phyloP scores from a whole-genome alignment of 2,329 filamentous ascomycete genomes.

The Sporothrix euskadiensis region DNA sequence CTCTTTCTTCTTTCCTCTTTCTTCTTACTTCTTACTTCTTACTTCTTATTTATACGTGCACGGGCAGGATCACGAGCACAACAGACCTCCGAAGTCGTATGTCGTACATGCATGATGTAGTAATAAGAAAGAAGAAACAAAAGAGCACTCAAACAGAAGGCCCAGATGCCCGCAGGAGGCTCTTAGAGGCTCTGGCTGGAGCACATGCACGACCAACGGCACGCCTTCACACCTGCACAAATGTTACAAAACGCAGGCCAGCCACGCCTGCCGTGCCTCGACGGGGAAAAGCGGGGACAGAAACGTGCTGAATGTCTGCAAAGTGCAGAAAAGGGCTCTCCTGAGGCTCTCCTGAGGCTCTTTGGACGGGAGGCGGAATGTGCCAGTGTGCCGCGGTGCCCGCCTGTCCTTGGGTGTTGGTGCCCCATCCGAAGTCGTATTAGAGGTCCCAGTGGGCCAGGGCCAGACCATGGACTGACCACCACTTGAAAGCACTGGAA shows the following conservation, averaged over 20 bases:
- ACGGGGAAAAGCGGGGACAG: neutral
- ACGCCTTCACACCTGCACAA: no score
- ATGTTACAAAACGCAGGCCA: neutral
- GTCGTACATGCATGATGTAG: neutral
- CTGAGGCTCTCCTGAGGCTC: neutral
- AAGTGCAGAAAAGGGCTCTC: neutral
- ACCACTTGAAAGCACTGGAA: neutral
- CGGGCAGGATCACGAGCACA: neutral
- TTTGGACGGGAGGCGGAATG: neutral
- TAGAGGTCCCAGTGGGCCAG: neutral
- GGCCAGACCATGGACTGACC: neutral
- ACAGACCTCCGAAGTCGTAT: neutral
- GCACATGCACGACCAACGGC: neutral
- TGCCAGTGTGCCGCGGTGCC: neutral
- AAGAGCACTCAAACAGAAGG: neutral
- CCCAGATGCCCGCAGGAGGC: neutral
- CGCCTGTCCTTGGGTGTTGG: neutral
- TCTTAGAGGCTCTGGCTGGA: conserved; percentile 3
- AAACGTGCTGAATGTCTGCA: neutral
- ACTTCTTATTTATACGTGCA: neutral
- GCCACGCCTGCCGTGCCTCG: conserved; percentile 5
- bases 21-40: neutral
- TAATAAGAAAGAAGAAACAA: neutral
- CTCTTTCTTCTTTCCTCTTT: neutral
- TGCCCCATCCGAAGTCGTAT: neutral